Evolutionary conservation across 371 early-diverging fungal genomes (phyloP), one percentile per base, ranked within the genome.

Genomic region (Funneliformis caledonium): DNA sequence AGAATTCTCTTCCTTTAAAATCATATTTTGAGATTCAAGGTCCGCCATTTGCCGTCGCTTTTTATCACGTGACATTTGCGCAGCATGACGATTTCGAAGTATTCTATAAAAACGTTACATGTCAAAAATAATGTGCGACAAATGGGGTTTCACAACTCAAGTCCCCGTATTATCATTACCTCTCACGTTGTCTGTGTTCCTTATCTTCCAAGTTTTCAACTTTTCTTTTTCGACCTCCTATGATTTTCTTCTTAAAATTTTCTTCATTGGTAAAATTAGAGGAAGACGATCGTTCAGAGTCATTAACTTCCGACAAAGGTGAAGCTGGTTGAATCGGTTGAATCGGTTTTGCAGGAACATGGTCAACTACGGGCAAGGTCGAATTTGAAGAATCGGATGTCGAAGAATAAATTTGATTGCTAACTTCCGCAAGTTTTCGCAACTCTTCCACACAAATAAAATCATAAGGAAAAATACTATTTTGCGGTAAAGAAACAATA

Each of bases 1-100:
- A 52, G 85, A 85, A 83, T 95, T 95, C 86, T 94, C 91, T 72
- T 90, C 85, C 70, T 84, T 83, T 45, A 96, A 91, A 47, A 83
- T 81, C 31, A 88, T 87, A 85, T 95, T 96, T 65, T 87, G 85
- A 64, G 84, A 80, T 84, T 96, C 96, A 59, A 96, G 90, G 43
- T 91, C 92, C 74, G 93, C 88, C 52, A 95, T 85, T 84, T 94
- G 94, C 80, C 91, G 89, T 67, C 94, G 91, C 85, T 96, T 96
- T 87, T 94, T 95, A 85, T 96, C 96, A 56, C 97, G 92, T 60
- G 94, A 95, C 64, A 93, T 90, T 86, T 96, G 96, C 37, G 97
- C 97, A 14, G 97, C 97, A 31, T 94, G 92, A n/a, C 97, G 91
- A 87, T 96, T 96, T 61, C 96, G 91, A 80, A 96, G 83, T n/a